Evolutionary conservation across 1,284 basidiomycete species (phyloP).

Genomic region (Heterobasidion annosum): DNA sequence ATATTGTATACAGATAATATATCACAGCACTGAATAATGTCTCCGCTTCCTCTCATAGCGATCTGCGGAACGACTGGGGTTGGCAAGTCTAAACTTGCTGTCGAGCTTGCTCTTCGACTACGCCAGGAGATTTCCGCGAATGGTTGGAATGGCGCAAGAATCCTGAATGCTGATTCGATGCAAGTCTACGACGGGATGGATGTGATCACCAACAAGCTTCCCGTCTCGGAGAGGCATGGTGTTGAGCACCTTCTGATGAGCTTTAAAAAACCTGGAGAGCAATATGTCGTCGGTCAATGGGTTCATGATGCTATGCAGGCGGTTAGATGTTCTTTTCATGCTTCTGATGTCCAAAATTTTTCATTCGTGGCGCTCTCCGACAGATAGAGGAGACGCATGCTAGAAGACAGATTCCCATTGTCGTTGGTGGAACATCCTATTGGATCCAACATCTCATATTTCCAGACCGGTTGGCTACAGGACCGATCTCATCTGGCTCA

Average conservation of each 20-base stretch:
- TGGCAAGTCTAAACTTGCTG: conserved; percentile 90
- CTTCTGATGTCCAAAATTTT: background rate
- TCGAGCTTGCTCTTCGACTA: conserved; percentile 74
- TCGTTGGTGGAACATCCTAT: conserved; percentile 95
- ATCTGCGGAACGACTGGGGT: conserved; percentile 96
- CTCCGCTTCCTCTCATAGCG: conserved; percentile 58
- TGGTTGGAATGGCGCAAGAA: conserved; percentile 53
- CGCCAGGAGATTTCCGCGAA: conserved; percentile 19
- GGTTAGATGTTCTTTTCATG: conserved; percentile 32
- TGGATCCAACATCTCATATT: conserved; percentile 94
- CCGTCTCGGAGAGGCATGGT: conserved; percentile 66
- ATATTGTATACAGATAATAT: background rate
- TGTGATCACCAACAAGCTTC: conserved; percentile 93
- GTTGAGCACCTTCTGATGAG: conserved; percentile 87
- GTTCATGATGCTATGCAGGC: conserved; percentile 63
- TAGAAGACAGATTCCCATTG: conserved; percentile 66
- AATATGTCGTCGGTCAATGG: conserved; percentile 86
- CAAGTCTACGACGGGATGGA: conserved; percentile 95
- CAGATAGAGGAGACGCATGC: conserved; percentile 67
- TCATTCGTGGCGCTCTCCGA: background rate
- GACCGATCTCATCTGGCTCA: conserved; percentile 3
- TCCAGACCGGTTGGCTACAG: conserved; percentile 49
- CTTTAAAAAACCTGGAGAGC: conserved; percentile 78
- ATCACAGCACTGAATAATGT: conserved; percentile 9
- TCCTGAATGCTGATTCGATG: conserved; percentile 98